phyloP scores from a whole-genome alignment of 176 grass and related monocot species.

The Paspalum vaginatum region DNA sequence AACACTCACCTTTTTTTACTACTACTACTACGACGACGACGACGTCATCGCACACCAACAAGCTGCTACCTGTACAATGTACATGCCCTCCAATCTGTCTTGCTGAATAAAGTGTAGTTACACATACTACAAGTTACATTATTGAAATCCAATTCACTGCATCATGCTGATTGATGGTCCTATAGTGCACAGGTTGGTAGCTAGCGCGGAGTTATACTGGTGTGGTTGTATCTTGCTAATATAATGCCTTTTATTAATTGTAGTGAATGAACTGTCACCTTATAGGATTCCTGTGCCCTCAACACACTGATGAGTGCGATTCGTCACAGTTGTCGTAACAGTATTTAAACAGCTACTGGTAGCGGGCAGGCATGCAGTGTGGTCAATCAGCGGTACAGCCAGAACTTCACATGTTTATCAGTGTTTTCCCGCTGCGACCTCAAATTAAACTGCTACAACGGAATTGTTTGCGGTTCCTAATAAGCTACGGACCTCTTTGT shows the following conservation, averaged over 20 bases:
- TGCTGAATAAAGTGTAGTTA: slow-evolving; percentile 20
- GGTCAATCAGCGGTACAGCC: neutral
- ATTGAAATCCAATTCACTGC: neutral
- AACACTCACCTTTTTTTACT: slow-evolving; percentile 10
- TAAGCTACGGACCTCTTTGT: no score
- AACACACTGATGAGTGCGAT: neutral
- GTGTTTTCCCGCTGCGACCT: neutral
- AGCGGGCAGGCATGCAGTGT: neutral
- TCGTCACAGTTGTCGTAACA: slow-evolving; percentile 5
- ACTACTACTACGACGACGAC: no score
- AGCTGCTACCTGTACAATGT: neutral
- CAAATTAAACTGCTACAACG: neutral
- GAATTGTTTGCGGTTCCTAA: neutral
- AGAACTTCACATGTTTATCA: neutral
- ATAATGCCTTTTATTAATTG: slow-evolving; percentile 4
- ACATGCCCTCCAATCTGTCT: slow-evolving; percentile 29
- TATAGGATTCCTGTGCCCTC: slow-evolving; percentile 43
- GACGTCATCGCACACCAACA: no score
- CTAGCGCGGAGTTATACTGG: neutral
- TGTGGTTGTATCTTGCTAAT: slow-evolving; percentile 21
- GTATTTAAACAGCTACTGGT: slow-evolving; percentile 30
- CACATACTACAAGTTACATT: neutral
- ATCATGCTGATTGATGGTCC: neutral
- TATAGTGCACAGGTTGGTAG: neutral
- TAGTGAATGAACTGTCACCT: slow-evolving; percentile 34